These are phyloP conservation scores for Aureobasidium zeae DNA, from an alignment of 2,329 filamentous ascomycete genomes.

Conservation along the genomic window DNA sequence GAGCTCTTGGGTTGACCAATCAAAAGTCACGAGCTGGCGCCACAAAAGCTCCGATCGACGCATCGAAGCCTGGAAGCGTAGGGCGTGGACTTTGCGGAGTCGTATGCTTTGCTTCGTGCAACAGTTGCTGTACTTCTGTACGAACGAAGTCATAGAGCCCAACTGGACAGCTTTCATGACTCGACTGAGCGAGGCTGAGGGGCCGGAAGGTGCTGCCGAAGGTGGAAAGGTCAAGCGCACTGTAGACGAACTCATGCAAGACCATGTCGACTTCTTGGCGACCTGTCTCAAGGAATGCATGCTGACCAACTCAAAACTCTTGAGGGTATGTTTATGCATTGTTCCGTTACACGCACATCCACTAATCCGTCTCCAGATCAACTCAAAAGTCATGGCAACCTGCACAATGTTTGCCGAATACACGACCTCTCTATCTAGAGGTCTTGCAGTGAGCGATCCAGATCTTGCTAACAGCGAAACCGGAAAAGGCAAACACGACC, in stretches of 20 bases:
- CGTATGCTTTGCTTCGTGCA: conserved; percentile 97
- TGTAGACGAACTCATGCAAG: conserved; percentile 96
- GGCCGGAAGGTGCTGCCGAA: conserved; percentile 33
- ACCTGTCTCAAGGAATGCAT: conserved; percentile 98
- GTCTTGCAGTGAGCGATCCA: conserved; percentile 73
- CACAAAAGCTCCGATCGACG: conserved; percentile 58
- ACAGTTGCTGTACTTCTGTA: conserved; percentile 93
- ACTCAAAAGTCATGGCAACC: conserved; percentile 92
- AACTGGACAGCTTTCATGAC: conserved; percentile 94
- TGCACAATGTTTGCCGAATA: conserved; percentile 91
- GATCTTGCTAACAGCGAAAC: conserved; percentile 50
- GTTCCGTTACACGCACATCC: neutral
- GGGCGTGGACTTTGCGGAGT: conserved; percentile 82
- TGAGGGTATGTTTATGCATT: conserved; percentile 54
- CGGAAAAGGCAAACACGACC: conserved; percentile 34
- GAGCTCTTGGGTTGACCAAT: conserved; percentile 83
- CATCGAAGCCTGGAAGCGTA: conserved; percentile 85
- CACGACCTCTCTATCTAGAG: conserved; percentile 74
- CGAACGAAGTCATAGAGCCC: conserved; percentile 91
- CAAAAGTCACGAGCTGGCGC: conserved; percentile 69
- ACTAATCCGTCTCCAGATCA: conserved; percentile 54
- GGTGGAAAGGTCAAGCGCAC: conserved; percentile 56
- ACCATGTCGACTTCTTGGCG: conserved; percentile 95
- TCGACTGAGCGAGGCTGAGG: conserved; percentile 54
- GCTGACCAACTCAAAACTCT: conserved; percentile 90